A percentile compares a stretch with the other conserved stretches of the same genome.
Evolutionary conservation across 495 filamentous ascomycete genomes (phyloP).

Genomic region (Daldinia loculata): DNA sequence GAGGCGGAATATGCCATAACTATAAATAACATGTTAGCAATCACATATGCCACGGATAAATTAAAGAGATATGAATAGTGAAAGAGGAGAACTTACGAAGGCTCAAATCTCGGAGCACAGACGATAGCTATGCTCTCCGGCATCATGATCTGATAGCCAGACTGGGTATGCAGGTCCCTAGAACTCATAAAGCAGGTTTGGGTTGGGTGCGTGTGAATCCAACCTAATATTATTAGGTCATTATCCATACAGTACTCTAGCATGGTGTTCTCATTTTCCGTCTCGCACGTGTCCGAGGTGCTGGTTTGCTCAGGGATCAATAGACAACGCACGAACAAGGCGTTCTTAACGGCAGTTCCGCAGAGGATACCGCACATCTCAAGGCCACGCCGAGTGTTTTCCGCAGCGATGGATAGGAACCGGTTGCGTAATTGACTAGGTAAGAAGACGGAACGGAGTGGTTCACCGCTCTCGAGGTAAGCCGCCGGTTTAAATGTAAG

Average conservation of each 20-base stretch:
- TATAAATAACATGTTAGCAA: constrained; percentile 45
- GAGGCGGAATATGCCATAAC: constrained; percentile 91
- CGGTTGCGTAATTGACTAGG: constrained; percentile 73
- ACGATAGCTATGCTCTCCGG: constrained; percentile 96
- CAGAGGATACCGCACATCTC: constrained; percentile 96
- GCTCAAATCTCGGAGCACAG: constrained; percentile 83
- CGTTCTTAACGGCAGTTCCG: constrained; percentile 89
- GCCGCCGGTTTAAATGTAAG: constrained; percentile 83
- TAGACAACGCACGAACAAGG: constrained; percentile 85
- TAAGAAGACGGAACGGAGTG: constrained; percentile 87
- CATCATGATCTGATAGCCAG: constrained; percentile 92
- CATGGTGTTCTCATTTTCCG: constrained; percentile 79
- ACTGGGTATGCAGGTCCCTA: constrained; percentile 90
- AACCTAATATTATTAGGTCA: constrained; percentile 88
- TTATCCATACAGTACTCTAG: constrained; percentile 88
- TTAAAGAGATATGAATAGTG: not conserved
- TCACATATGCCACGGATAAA: not conserved
- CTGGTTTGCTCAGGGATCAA: constrained; percentile 90
- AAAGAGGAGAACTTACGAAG: constrained; percentile 65
- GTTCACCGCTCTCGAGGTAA: constrained; percentile 85
- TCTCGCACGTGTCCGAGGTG: constrained; percentile 94
- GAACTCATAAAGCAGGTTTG: constrained; percentile 99
- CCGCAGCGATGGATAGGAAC: constrained; percentile 75
- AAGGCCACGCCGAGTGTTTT: constrained; percentile 81
- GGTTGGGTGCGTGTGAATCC: constrained; percentile 97